phyloP scores from a whole-genome alignment of 2,329 filamentous ascomycete genomes.

The Cercospora sp. region DNA sequence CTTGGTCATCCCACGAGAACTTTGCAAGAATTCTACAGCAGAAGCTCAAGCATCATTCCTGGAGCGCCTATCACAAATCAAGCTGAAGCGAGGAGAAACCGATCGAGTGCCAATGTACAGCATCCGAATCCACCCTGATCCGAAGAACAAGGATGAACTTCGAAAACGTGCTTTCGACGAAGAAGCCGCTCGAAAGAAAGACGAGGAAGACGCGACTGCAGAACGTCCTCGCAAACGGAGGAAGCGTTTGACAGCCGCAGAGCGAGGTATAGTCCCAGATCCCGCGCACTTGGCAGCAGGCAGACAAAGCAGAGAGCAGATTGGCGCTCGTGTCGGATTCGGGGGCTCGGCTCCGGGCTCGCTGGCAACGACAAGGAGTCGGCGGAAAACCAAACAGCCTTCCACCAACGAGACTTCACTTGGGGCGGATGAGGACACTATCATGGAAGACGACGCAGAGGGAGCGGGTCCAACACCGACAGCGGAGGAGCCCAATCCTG shows the following conservation, averaged over 20 bases:
- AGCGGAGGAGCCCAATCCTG: neutral
- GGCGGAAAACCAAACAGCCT: neutral
- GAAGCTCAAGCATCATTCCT: conserved; percentile 43
- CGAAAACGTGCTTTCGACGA: conserved; percentile 16
- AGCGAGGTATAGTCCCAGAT: conserved; percentile 7
- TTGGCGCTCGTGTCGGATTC: conserved; percentile 14
- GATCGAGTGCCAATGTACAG: conserved; percentile 36
- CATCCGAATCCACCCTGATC: conserved; percentile 31
- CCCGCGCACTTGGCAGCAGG: neutral
- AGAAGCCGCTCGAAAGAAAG: conserved; percentile 19
- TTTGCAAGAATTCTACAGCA: conserved; percentile 23
- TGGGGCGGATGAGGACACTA: neutral
- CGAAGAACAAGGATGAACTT: conserved; percentile 27
- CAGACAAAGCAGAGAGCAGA: neutral
- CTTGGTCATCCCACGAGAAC: conserved; percentile 28
- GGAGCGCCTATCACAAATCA: conserved; percentile 43
- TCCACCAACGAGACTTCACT: neutral
- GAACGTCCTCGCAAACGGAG: conserved; percentile 17
- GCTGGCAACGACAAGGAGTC: neutral
- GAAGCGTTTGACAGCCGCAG: conserved; percentile 18
- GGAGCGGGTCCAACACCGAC: neutral
- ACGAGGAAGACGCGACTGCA: conserved; percentile 6
- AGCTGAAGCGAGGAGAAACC: conserved; percentile 44
- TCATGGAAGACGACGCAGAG: neutral
- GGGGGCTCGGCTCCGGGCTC: conserved; percentile 4